Base-by-base conservation (phyloP, 108 stramenopile genomes). In the Stephanodiscus triporus region DNA sequence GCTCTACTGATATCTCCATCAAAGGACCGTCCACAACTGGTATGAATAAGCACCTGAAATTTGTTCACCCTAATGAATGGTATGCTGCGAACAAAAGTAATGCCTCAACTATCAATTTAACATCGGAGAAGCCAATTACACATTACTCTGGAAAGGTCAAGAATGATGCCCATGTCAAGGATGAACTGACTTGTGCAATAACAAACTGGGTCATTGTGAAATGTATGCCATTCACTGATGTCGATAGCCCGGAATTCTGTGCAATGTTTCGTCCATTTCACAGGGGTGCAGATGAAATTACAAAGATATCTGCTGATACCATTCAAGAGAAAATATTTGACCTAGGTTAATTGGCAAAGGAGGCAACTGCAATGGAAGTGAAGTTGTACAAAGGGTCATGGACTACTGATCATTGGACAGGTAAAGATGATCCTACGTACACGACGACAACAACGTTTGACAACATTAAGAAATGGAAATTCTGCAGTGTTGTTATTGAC, bases 361-460 rank as follows among this genome's bases (percentile, higher is more conserved):
- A 26, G 9, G 20, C 55, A 56, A 26, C 23, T 13, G 11, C 24
- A 26, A 26, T 56, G 23, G 55, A 26, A 26, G 24, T 26, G 23
- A 2, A 2, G 3, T 13, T 23, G 23, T 22, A 6, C 24, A 56
- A 56, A 20, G 23, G 20, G 23, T 26, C 55, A 7, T 56, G 20
- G 55, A 56, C 55, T 26, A 6, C 6, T 26, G 55, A 56, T 26
- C 55, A 56, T 56, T 56, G 55, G 55, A 26, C 55, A 4, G 24
- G 55, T 1, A 22, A 11, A 56, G 24, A 56, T 56, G 55, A 9
- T 56, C 2, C 4, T 3, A 56, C 24, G 4, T 56, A 56, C 26
- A 26, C 55, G 9, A 26, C 23, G 2, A 56, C 55, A 6, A n/a
- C n/a, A n/a, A n/a, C n/a, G n/a, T n/a, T n/a, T n/a, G n/a, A n/a